Conservation (phyloP, 2,329 filamentous ascomycete species). For the Botrytis galanthina region DNA sequence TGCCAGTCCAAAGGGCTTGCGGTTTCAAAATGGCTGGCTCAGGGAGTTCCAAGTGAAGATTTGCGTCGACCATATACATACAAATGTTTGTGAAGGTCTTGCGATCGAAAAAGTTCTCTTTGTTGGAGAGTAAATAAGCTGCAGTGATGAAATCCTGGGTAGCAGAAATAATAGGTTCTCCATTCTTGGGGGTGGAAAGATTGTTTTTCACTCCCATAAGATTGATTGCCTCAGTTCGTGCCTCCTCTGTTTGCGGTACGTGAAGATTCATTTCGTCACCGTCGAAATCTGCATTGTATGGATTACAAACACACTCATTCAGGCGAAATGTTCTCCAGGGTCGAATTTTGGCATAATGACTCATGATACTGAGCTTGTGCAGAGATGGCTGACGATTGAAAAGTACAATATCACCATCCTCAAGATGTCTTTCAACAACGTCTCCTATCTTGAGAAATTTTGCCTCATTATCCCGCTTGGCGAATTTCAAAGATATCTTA, state of each 20-base stretch:
- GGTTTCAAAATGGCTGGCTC: slow-evolving; percentile 85
- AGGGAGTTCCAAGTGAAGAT: slow-evolving; percentile 76
- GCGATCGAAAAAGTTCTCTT: slow-evolving; percentile 89
- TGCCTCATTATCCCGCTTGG: slow-evolving; percentile 68
- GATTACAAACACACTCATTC: slow-evolving; percentile 97
- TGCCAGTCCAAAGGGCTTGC: slow-evolving; percentile 88
- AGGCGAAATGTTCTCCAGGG: slow-evolving; percentile 95
- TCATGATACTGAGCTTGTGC: slow-evolving; percentile 98
- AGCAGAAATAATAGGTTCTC: slow-evolving; percentile 96
- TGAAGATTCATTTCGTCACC: slow-evolving; percentile 99
- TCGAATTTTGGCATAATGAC: slow-evolving; percentile 87
- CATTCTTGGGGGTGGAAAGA: slow-evolving; percentile 91
- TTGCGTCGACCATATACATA: slow-evolving; percentile 86
- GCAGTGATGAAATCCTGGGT: slow-evolving; percentile 99
- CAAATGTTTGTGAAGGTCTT: slow-evolving; percentile 86
- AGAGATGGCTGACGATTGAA: slow-evolving; percentile 98
- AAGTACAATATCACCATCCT: slow-evolving; percentile 92
- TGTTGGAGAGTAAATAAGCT: slow-evolving; percentile 84
- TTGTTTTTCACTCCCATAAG: slow-evolving; percentile 99
- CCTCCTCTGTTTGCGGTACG: slow-evolving; percentile 96
- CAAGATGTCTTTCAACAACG: slow-evolving; percentile 88
- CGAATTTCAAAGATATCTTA: slow-evolving; percentile 74
- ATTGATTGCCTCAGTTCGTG: slow-evolving; percentile 88
- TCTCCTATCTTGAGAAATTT: slow-evolving; percentile 77
- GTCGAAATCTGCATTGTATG: slow-evolving; percentile 98